phyloP scores from a whole-genome alignment of 2,329 filamentous ascomycete genomes.

The Stachybotrys echinatus region DNA sequence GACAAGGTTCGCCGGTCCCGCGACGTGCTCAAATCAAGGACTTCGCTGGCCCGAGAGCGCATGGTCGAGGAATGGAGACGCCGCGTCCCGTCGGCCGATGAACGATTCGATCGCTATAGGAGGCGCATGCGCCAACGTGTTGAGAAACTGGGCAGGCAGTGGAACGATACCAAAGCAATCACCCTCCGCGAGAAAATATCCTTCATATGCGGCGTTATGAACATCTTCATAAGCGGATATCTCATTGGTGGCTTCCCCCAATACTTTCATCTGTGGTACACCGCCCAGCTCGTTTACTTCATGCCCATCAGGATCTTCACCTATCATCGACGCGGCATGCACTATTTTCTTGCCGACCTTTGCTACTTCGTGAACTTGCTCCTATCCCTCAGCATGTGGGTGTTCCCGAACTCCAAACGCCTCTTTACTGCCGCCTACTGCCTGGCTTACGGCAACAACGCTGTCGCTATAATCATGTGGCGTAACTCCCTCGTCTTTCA shows the following conservation, averaged over 20 bases:
- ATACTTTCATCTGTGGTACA: conserved; percentile 92
- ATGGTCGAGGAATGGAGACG: conserved; percentile 92
- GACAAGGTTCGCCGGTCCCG: conserved; percentile 80
- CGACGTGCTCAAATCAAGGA: conserved; percentile 71
- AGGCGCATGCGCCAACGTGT: conserved; percentile 83
- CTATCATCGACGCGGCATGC: conserved; percentile 86
- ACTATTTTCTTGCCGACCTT: conserved; percentile 95
- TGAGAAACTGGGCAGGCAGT: conserved; percentile 77
- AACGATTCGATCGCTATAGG: conserved; percentile 87
- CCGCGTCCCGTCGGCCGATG: conserved; percentile 78
- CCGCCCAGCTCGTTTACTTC: conserved; percentile 80
- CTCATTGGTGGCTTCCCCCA: conserved; percentile 81
- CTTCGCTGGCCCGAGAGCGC: conserved; percentile 75
- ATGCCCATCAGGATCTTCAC: conserved; percentile 94
- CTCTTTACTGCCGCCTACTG: conserved; percentile 91
- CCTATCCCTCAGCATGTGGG: conserved; percentile 76
- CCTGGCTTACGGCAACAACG: conserved; percentile 92
- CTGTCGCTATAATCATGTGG: conserved; percentile 98
- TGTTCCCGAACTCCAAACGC: conserved; percentile 84
- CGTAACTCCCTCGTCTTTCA: conserved; percentile 97
- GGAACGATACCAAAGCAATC: conserved; percentile 86
- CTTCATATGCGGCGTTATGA: conserved; percentile 93
- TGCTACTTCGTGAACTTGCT: conserved; percentile 98
- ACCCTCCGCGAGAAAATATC: conserved; percentile 89
- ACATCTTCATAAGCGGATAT: conserved; percentile 95